Conservation (phyloP, 1,139 yeast species). For the Pichia sp. region DNA sequence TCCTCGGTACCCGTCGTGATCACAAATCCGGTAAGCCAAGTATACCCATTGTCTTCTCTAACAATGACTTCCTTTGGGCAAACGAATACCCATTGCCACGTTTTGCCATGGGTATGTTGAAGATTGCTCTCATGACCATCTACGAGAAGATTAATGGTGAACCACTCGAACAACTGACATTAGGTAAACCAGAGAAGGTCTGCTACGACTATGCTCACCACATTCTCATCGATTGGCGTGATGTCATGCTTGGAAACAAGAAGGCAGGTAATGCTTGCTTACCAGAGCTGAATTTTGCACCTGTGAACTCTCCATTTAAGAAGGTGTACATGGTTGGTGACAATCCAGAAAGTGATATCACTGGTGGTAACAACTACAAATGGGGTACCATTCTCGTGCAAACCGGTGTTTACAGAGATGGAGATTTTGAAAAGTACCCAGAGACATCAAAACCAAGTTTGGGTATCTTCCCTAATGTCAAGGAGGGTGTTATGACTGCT, state of each 20-base stretch:
- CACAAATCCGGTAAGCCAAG: constrained; percentile 38
- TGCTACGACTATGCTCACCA: constrained; percentile 84
- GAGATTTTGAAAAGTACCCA: constrained; percentile 38
- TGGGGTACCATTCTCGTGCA: constrained; percentile 82
- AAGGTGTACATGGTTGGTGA: constrained; percentile 92
- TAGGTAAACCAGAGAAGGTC: constrained; percentile 79
- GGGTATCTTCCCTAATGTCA: constrained; percentile 45
- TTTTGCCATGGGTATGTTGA: constrained; percentile 89
- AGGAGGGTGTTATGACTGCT: constrained; percentile 35
- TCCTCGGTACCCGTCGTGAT: constrained; percentile 53
- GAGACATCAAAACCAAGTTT: constrained; percentile 37
- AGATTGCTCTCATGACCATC: constrained; percentile 56
- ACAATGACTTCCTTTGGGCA: constrained; percentile 88
- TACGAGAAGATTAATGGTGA: constrained; percentile 48
- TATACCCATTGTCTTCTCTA: constrained; percentile 77
- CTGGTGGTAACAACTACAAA: constrained; percentile 79
- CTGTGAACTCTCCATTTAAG: constrained; percentile 38
- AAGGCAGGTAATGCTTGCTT: constrained; percentile 25
- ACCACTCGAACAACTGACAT: constrained; percentile 46
- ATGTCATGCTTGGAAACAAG: constrained; percentile 27
- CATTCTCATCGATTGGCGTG: constrained; percentile 55
- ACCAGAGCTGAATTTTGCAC: constrained; percentile 33
- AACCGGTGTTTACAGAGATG: constrained; percentile 81
- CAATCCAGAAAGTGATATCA: constrained; percentile 87
- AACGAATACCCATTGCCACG: constrained; percentile 74